phyloP scores from a whole-genome alignment of 192 early-diverging fungal species.

The Backusella sp. region DNA sequence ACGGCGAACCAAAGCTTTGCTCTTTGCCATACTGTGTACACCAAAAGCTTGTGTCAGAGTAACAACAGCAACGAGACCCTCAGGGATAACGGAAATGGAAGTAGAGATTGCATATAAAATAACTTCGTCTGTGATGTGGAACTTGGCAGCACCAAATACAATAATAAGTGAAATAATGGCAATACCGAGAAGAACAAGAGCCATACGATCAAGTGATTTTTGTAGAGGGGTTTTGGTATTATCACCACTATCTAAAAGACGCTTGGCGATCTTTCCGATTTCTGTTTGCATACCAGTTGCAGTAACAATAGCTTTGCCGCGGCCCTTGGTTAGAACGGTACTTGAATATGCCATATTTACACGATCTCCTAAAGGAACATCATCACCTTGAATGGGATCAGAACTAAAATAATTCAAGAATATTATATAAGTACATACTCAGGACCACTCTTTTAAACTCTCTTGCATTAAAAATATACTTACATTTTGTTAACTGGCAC shows the following conservation, averaged over 20 bases:
- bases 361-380: conserved; percentile 85
- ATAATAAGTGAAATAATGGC: conserved; percentile 77
- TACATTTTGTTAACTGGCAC: conserved; percentile 76
- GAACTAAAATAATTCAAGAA: conserved; percentile 20
- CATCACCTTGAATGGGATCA: conserved; percentile 63
- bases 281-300: conserved; percentile 85
- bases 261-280: conserved; percentile 89
- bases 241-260: conserved; percentile 61
- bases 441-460: neutral
- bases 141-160: conserved; percentile 74
- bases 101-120: conserved; percentile 80
- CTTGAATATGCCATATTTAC: conserved; percentile 89
- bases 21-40: conserved; percentile 82
- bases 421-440: neutral
- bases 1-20: conserved; percentile 88
- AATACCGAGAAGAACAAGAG: conserved; percentile 71
- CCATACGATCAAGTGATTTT: conserved; percentile 71
- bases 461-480: neutral
- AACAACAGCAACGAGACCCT: conserved; percentile 92
- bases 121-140: conserved; percentile 56
- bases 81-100: conserved; percentile 93
- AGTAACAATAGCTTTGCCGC: conserved; percentile 88
- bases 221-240: conserved; percentile 64
- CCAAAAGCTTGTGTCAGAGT: conserved; percentile 93
- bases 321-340: conserved; percentile 85